Conservation (phyloP, 768 basidiomycete species). For the Pleurotus ostreatus region DNA sequence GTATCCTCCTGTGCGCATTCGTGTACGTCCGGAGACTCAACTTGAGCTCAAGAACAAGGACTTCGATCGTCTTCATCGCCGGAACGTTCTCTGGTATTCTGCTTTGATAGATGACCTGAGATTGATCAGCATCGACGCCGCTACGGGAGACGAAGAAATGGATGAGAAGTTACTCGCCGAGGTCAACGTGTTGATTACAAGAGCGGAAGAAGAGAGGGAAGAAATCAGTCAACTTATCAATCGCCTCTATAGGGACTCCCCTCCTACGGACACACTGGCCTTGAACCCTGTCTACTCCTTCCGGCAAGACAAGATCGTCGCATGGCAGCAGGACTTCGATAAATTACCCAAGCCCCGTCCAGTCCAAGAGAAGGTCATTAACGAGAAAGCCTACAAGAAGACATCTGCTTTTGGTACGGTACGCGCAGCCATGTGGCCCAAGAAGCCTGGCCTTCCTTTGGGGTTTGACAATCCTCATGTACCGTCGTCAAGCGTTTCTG, state of each 20-base stretch:
- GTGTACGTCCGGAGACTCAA: constrained; percentile 82
- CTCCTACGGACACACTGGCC: constrained; percentile 81
- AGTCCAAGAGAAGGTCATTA: constrained; percentile 30
- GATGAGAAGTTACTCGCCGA: constrained; percentile 61
- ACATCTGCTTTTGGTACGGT: constrained; percentile 67
- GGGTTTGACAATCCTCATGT: constrained; percentile 50
- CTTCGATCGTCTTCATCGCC: constrained; percentile 68
- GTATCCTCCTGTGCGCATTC: constrained; percentile 84
- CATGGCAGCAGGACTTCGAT: constrained; percentile 95
- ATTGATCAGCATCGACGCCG: constrained; percentile 71
- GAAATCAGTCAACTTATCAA: constrained; percentile 75
- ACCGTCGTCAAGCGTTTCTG: constrained; percentile 66
- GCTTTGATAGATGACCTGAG: constrained; percentile 73
- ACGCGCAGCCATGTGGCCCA: constrained; percentile 63
- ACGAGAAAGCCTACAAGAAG: constrained; percentile 45
- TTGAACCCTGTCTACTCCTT: constrained; percentile 82
- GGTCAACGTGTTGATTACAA: constrained; percentile 60
- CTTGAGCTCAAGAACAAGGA: constrained; percentile 91
- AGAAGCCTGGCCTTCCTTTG: constrained; percentile 50
- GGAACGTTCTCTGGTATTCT: constrained; percentile 73
- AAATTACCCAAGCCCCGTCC: constrained; percentile 72
- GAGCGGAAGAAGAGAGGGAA: constrained; percentile 72
- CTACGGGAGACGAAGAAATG: constrained; percentile 72
- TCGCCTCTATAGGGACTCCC: constrained; percentile 73
- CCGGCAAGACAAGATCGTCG: constrained; percentile 90